These are phyloP conservation scores for Trichosporon sp. DNA, from an alignment of 1,284 basidiomycete species.

Conservation along the genomic window DNA sequence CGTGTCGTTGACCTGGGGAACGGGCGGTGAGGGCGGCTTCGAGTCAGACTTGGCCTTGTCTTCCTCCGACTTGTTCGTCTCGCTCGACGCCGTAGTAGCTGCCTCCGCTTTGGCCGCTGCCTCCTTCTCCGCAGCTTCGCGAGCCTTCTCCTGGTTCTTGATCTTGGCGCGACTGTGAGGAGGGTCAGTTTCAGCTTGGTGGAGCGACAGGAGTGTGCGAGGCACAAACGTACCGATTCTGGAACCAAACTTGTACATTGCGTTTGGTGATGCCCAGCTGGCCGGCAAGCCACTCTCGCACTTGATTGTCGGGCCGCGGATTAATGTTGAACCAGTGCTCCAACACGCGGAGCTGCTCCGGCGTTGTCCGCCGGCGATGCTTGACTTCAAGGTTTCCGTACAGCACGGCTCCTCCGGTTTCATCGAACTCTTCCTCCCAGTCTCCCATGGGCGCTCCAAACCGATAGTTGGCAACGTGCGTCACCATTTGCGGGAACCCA, in stretches of 20 bases:
- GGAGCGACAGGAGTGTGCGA: no score
- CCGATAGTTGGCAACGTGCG: conserved; percentile 16
- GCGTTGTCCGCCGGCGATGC: conserved; percentile 77
- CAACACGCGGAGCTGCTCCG: conserved; percentile 74
- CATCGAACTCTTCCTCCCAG: conserved; percentile 26
- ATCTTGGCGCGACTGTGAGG: conserved; percentile 67
- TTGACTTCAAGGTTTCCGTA: conserved; percentile 56
- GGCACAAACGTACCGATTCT: conserved; percentile 61
- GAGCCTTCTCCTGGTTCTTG: conserved; percentile 54
- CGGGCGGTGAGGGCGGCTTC: not conserved
- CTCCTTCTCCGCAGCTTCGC: conserved; percentile 25
- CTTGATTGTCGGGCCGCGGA: conserved; percentile 78
- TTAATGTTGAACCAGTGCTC: conserved; percentile 77
- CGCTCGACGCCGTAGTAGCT: not conserved
- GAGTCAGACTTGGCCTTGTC: not conserved
- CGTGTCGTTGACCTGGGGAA: not conserved
- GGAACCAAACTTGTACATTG: conserved; percentile 93
- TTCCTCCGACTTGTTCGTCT: not conserved
- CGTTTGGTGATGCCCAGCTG: conserved; percentile 85
- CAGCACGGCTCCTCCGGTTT: conserved; percentile 20
- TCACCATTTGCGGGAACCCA: conserved; percentile 11
- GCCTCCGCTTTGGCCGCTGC: conserved; percentile 20
- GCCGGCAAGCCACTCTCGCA: conserved; percentile 69
- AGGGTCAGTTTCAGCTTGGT: not conserved
- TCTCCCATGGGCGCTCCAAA: conserved; percentile 17